Conservation (phyloP, 169 alveolate genomes). For the Babesia caballi region DNA sequence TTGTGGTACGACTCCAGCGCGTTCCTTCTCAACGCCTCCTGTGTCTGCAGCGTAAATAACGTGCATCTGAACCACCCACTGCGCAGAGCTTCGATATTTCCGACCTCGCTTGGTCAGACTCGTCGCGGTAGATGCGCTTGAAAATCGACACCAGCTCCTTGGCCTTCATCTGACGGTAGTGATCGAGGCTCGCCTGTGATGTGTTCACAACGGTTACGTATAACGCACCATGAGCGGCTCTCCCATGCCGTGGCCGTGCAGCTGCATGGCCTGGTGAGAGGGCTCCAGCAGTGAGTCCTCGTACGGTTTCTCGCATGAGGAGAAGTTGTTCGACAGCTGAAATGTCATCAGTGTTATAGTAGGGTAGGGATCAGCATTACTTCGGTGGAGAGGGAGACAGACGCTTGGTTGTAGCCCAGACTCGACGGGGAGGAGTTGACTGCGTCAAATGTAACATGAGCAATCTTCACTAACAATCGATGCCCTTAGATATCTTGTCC, state of each 20-base stretch:
- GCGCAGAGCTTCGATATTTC: constrained; percentile 30
- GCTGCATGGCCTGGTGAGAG: constrained; percentile 3
- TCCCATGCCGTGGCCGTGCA: constrained; percentile 1
- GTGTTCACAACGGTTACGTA: background rate
- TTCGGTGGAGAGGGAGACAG: constrained; percentile 18
- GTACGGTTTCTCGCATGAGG: constrained; percentile 25
- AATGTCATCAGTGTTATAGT: background rate
- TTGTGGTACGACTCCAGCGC: background rate
- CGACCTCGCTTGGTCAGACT: constrained; percentile 39
- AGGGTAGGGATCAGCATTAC: background rate
- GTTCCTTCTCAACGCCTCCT: background rate
- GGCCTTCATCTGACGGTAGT: constrained; percentile 38
- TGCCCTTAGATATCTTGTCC: background rate
- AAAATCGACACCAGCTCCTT: constrained; percentile 17
- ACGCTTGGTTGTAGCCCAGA: constrained; percentile 8
- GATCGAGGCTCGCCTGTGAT: constrained; percentile 20
- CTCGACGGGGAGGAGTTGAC: constrained; percentile 14
- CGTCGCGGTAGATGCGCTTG: constrained; percentile 30
- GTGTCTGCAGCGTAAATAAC: background rate
- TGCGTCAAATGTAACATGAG: background rate
- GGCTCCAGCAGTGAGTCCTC: constrained; percentile 5
- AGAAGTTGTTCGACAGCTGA: constrained; percentile 6
- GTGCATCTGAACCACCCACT: background rate
- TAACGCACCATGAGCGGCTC: constrained; percentile 36
- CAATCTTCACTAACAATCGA: constrained; percentile 25